These are phyloP conservation scores for Theileria orientalis DNA, from an alignment of 169 alveolate genomes.

Conservation along the genomic window DNA sequence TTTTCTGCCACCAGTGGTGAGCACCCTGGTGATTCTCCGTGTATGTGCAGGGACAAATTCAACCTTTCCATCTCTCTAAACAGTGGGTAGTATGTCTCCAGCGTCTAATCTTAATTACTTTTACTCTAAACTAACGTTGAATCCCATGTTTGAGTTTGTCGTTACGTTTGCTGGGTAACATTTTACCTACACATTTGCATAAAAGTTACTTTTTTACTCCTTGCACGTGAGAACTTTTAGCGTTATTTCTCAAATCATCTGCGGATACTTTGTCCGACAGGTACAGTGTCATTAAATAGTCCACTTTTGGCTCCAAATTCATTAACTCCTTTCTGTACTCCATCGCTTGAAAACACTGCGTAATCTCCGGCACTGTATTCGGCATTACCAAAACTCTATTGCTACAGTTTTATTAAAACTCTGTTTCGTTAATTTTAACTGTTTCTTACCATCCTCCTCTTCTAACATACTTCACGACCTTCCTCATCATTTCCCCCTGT, in stretches of 20 bases:
- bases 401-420: slow-evolving; percentile 42
- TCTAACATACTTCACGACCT: slow-evolving; percentile 47
- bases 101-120: slow-evolving; percentile 8
- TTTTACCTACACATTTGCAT: slow-evolving; percentile 43
- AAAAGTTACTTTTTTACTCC: slow-evolving; percentile 29
- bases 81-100: slow-evolving; percentile 69
- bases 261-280: slow-evolving; percentile 57
- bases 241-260: slow-evolving; percentile 63
- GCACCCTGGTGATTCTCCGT: slow-evolving; percentile 71
- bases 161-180: slow-evolving; percentile 74
- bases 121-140: slow-evolving; percentile 16
- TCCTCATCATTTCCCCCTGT: slow-evolving; percentile 61
- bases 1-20: slow-evolving; percentile 72
- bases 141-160: slow-evolving; percentile 73
- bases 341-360: slow-evolving; percentile 71
- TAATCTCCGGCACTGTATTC: slow-evolving; percentile 68
- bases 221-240: slow-evolving; percentile 65
- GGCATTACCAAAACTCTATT: slow-evolving; percentile 80
- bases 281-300: slow-evolving; percentile 75
- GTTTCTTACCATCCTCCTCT: slow-evolving; percentile 62
- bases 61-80: slow-evolving; percentile 68
- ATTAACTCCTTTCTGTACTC: slow-evolving; percentile 56
- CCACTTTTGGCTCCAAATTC: slow-evolving; percentile 55
- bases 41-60: slow-evolving; percentile 70
- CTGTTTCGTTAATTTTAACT: slow-evolving; percentile 24